Conservation (phyloP, 352 stramenopile genomes). For the Blastocystis sp. region DNA sequence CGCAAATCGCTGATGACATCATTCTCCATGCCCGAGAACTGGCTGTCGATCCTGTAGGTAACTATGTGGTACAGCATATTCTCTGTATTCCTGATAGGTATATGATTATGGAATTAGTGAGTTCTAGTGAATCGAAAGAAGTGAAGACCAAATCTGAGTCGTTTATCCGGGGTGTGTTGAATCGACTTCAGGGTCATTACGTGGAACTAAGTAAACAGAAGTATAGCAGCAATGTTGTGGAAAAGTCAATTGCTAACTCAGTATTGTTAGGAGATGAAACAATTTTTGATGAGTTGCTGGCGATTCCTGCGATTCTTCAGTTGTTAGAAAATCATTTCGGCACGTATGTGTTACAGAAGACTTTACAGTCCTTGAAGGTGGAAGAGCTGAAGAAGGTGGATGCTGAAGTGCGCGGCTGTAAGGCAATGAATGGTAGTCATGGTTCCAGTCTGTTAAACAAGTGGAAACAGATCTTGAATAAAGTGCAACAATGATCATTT, state of each 20-base stretch:
- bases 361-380: neutral
- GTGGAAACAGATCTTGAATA: constrained; percentile 57
- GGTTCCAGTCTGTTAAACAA: constrained; percentile 28
- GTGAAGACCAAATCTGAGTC: neutral
- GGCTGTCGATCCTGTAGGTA: constrained; percentile 37
- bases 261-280: neutral
- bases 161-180: constrained; percentile 12
- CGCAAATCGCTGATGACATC: neutral
- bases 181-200: neutral
- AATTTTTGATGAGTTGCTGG: constrained; percentile 39
- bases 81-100: constrained; percentile 15
- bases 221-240: constrained; percentile 56
- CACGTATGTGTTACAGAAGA: constrained; percentile 54
- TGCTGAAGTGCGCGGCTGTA: neutral
- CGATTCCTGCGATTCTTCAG: neutral
- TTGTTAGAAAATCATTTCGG: constrained; percentile 54
- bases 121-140: neutral
- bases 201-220: constrained; percentile 60
- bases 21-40: constrained; percentile 11
- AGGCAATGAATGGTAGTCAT: neutral
- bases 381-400: neutral
- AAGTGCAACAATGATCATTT: constrained; percentile 41
- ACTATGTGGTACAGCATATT: constrained; percentile 60
- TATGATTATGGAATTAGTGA: neutral
- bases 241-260: constrained; percentile 44